phyloP scores from a whole-genome alignment of 2,329 filamentous ascomycete species.

The Arthroderma uncinatum region DNA sequence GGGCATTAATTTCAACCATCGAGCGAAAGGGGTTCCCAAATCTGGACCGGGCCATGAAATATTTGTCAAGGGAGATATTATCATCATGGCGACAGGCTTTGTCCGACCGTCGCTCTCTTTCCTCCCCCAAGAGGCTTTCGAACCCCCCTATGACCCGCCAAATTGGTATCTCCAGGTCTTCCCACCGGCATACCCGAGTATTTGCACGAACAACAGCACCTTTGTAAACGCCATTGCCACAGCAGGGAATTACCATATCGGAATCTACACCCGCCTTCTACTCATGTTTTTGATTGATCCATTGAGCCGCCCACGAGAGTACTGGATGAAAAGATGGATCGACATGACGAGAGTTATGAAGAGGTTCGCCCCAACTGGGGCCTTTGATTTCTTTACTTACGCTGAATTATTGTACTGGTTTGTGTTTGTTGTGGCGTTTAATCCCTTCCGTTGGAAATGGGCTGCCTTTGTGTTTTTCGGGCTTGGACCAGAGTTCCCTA shows the following conservation, averaged over 20 bases:
- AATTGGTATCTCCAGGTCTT: slow-evolving; percentile 88
- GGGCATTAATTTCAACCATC: slow-evolving; percentile 60
- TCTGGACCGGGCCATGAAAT: slow-evolving; percentile 59
- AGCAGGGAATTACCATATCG: slow-evolving; percentile 80
- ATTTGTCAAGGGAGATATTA: slow-evolving; percentile 60
- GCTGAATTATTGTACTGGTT: slow-evolving; percentile 80
- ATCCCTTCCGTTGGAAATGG: slow-evolving; percentile 89
- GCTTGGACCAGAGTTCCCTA: slow-evolving; percentile 55
- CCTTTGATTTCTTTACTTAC: slow-evolving; percentile 86
- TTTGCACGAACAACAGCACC: slow-evolving; percentile 75
- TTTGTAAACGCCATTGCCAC: slow-evolving; percentile 71
- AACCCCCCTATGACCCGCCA: slow-evolving; percentile 62
- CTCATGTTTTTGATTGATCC: slow-evolving; percentile 80
- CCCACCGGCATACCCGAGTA: slow-evolving; percentile 58
- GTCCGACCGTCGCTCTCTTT: slow-evolving; percentile 62
- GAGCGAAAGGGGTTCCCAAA: slow-evolving; percentile 60
- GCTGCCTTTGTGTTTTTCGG: slow-evolving; percentile 72
- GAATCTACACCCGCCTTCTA: slow-evolving; percentile 75
- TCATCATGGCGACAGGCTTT: slow-evolving; percentile 76
- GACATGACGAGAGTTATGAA: slow-evolving; percentile 70
- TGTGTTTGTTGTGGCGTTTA: slow-evolving; percentile 62
- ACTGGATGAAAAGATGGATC: slow-evolving; percentile 77
- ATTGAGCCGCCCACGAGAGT: slow-evolving; percentile 56
- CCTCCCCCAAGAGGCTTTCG: slow-evolving; percentile 60
- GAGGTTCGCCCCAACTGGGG: slow-evolving; percentile 54